Evolutionary conservation across 495 filamentous ascomycete genomes (phyloP).

Genomic region (Acidiella bohemica): DNA sequence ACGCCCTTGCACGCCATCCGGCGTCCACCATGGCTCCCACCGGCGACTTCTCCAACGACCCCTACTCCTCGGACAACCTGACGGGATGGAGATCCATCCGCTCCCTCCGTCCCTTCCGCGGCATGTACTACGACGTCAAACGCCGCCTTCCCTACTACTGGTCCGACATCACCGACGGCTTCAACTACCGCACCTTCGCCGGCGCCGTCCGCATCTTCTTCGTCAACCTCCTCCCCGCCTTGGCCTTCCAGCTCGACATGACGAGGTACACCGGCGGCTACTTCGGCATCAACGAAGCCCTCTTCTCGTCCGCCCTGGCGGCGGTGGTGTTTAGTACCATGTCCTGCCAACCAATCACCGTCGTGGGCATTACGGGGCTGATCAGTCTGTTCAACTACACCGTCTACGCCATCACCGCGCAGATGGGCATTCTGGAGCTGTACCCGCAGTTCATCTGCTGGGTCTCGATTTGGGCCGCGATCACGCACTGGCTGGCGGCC

Average conservation of each 20-base stretch:
- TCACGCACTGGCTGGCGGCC: conserved; percentile 33
- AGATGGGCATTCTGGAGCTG: conserved; percentile 22
- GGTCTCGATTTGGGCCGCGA: conserved; percentile 33
- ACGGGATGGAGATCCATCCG: conserved; percentile 14
- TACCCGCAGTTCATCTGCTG: conserved; percentile 31
- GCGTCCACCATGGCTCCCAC: conserved; percentile 1
- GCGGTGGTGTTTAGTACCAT: conserved; percentile 30
- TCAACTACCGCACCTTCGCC: conserved; percentile 31
- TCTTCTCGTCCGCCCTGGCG: conserved; percentile 33
- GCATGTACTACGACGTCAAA: conserved; percentile 33
- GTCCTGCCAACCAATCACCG: conserved; percentile 25
- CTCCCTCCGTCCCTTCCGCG: conserved; percentile 22
- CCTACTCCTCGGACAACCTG: conserved; percentile 14
- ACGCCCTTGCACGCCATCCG: no score
- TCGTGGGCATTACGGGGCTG: conserved; percentile 28
- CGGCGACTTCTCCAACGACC: conserved; percentile 15
- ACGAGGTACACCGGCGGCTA: conserved; percentile 26
- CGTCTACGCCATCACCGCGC: conserved; percentile 32
- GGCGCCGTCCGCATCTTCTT: conserved; percentile 35
- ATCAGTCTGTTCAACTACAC: conserved; percentile 35
- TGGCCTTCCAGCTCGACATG: conserved; percentile 37
- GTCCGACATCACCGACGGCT: conserved; percentile 32
- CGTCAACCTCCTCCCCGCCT: conserved; percentile 35
- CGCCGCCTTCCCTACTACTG: conserved; percentile 32
- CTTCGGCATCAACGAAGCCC: conserved; percentile 36